These are phyloP conservation scores for Suhomyces bolitotheri DNA, from an alignment of 1,139 yeast genomes.

Conservation along the genomic window DNA sequence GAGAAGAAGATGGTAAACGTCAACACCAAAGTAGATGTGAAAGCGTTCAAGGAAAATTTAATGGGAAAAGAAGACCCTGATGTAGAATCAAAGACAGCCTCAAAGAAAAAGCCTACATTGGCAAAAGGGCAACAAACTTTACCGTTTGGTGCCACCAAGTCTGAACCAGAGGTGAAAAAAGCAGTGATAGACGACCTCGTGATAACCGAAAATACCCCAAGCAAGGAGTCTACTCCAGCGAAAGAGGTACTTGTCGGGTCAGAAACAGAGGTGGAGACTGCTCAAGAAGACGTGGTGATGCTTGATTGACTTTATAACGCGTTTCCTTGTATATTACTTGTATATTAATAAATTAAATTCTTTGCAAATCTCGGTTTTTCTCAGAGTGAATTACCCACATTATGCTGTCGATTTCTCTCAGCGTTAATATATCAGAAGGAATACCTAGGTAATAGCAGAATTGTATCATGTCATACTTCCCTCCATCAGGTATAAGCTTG, in stretches of 20 bases:
- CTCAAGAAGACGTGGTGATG: constrained; percentile 21
- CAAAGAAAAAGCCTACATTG: constrained; percentile 20
- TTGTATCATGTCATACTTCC: constrained; percentile 31
- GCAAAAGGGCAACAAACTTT: constrained; percentile 44
- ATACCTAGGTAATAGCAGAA: constrained; percentile 30
- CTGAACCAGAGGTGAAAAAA: constrained; percentile 28
- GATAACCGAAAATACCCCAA: constrained; percentile 17
- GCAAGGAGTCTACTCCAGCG: constrained; percentile 6
- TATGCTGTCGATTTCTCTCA: constrained; percentile 32
- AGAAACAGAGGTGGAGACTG: constrained; percentile 17
- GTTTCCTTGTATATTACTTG: constrained; percentile 4
- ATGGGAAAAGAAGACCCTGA: constrained; percentile 12
- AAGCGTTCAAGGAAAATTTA: constrained; percentile 7
- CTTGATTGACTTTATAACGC: constrained; percentile 13
- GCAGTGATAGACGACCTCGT: constrained; percentile 41
- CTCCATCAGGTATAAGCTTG: constrained; percentile 28
- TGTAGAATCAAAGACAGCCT: constrained; percentile 6
- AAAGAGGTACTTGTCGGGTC: not conserved
- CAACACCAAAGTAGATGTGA: constrained; percentile 9
- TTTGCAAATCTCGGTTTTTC: not conserved
- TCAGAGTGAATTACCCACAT: constrained; percentile 31
- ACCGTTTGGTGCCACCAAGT: constrained; percentile 16
- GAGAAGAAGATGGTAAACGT: constrained; percentile 46
- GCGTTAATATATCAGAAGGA: constrained; percentile 20
- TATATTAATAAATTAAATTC: constrained; percentile 4